Base-by-base conservation (phyloP, 2,329 filamentous ascomycete genomes). In the Byssoonygena ceratinophila region DNA sequence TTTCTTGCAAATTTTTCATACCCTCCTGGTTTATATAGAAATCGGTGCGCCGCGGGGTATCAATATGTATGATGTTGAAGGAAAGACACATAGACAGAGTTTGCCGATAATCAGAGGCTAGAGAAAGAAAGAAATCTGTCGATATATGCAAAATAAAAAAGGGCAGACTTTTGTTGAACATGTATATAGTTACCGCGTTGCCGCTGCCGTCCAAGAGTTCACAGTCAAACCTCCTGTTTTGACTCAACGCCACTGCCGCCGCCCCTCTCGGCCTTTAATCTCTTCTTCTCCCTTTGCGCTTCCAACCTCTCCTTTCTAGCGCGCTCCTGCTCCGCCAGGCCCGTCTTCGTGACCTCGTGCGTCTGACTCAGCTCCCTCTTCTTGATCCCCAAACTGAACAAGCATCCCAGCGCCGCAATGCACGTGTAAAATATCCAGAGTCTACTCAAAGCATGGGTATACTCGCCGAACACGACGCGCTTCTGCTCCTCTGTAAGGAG, bases 351-450 rank as follows among this genome's bases (percentile, higher is more conserved):
- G 39, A 71, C 58, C 14, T 71, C 69, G 55, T 75, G 71, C 34
- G 63, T 60, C 54, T 63, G 64, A 54, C 64, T 73, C 43, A 76
- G 59, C 32, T 66, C 65, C 5, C 64, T 64, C 20, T 66, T 65
- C 6, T 60, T 59, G 14, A 74, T 63, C 34, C 73, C 69, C 4
- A 68, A 40, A 29, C 72, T 72, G 1, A 73, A 58, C 7, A 72
- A 29, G 4, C 70, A 59, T 1, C 68, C 71, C 5, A 68, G 14
- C 1, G 58, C 69, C 2, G 60, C 63, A 3, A 72, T 57, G 14
- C 55, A 63, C 0, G 70, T 68, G 51, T 75, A 77, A 47, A 76
- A 70, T 39, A 78, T 73, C 73, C 75, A 79, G 56, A 74, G 71
- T 25, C 74, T 71, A 54, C 66, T 71, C 45, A 78, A 60, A 1